A percentile compares a stretch with the other conserved stretches of the same genome.
These are phyloP conservation scores for Phyllostachys edulis DNA, from an alignment of 176 grass and related monocot genomes.

Conservation along the genomic window DNA sequence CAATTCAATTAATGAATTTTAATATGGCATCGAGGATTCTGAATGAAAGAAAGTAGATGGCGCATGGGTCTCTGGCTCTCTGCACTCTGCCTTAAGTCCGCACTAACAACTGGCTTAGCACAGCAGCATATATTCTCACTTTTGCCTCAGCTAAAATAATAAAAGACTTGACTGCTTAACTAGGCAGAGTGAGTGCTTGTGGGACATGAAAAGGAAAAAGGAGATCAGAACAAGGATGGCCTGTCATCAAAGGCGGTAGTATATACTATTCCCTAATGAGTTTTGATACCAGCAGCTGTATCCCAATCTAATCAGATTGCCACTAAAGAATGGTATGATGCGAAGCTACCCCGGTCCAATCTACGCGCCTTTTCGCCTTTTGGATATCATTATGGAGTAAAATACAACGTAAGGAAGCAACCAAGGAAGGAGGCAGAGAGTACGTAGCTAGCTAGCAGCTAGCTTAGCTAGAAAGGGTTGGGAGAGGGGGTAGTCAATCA, in stretches of 20 bases:
- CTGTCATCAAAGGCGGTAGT: constrained; percentile 1
- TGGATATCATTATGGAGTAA: not conserved
- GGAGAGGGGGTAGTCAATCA: not conserved
- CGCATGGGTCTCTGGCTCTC: not conserved
- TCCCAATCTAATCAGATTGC: constrained; percentile 25
- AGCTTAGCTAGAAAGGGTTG: not conserved
- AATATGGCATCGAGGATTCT: not conserved
- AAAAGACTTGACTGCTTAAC: constrained; percentile 36
- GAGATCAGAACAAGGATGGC: constrained; percentile 34
- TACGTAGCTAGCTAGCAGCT: not conserved
- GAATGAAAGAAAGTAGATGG: not conserved
- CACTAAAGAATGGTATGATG: not conserved
- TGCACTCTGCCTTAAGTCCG: not conserved
- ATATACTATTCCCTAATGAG: constrained; percentile 6
- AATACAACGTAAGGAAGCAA: constrained; percentile 16
- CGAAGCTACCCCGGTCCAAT: not conserved
- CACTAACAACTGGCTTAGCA: constrained; percentile 12
- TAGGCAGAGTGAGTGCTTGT: not conserved
- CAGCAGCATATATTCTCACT: not conserved
- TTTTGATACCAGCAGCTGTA: constrained; percentile 35
- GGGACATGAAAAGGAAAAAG: not conserved
- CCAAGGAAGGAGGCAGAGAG: not conserved
- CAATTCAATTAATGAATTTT: not conserved
- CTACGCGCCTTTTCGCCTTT: constrained; percentile 12
- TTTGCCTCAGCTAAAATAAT: constrained; percentile 35